Evolutionary conservation across 768 basidiomycete species (phyloP), one percentile per base, ranked within the genome.

Genomic region (Xerocomus potaroensis): DNA sequence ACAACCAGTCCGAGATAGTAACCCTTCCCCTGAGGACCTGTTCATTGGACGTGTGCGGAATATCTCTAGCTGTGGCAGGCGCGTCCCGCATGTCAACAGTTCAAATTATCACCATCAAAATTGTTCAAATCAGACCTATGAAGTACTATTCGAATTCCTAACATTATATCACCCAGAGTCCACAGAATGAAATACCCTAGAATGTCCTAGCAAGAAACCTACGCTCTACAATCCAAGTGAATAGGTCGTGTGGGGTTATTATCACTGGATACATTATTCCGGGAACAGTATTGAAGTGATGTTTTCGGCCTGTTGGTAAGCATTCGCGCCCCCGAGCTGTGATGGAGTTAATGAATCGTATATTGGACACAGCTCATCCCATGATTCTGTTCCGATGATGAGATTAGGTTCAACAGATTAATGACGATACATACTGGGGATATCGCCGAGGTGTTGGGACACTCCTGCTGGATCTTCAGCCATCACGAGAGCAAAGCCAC

Each of bases 401-500:
- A 18, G 39, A 11, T 47, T 27, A 19, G 15, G 9, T 24, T 10
- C 21, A 9, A 26, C 15, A 5, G 19, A 23, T 9, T 6, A 15
- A 22, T 14, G 10, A 21, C 10, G 41, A 19, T n/a, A 12, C 53
- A 40, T 32, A 64, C 61, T 6, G 4, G 62, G 50, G 21, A 53
- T 43, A 19, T 2, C n/a, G 5, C 50, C 51, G 4, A 63, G 31
- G 35, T 63, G 50, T 2, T 14, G n/a, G 3, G 16, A 29, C 10
- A 48, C 48, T 11, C 56, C 63, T 3, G 38, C 14, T 4, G 61
- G 63, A 39, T 60, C 23, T 41, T 63, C 59, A 2, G 55, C 62
- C 49, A 64, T 47, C 5, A 64, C 59, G 3, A 66, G 24, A 35
- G 57, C 61, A 5, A 64, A 64, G 0, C 61, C 63, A 37, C 62